These are phyloP conservation scores for Lecanosticta acicola DNA, from an alignment of 2,329 filamentous ascomycete species.

Conservation along the genomic window DNA sequence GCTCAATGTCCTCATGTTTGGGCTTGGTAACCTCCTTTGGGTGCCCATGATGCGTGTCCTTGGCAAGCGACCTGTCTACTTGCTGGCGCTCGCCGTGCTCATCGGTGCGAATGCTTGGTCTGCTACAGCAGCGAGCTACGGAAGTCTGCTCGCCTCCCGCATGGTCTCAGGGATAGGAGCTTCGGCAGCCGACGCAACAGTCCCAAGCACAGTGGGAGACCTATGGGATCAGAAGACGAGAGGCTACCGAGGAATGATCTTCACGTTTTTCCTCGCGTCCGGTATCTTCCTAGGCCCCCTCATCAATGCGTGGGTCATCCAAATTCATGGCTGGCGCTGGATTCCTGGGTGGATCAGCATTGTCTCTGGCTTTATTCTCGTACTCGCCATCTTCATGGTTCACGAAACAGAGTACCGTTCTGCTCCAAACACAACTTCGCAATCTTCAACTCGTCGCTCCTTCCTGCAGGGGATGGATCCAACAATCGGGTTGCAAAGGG, in stretches of 20 bases:
- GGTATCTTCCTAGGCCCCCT: slow-evolving; percentile 37
- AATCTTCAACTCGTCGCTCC: slow-evolving; percentile 6
- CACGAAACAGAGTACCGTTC: slow-evolving; percentile 26
- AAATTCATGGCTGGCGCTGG: slow-evolving; percentile 26
- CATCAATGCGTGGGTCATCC: slow-evolving; percentile 29
- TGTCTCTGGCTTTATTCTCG: slow-evolving; percentile 22
- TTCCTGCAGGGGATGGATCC: slow-evolving; percentile 18
- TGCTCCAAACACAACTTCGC: background rate
- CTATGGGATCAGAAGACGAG: slow-evolving; percentile 34
- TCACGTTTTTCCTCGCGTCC: slow-evolving; percentile 33
- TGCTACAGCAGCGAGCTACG: slow-evolving; percentile 22
- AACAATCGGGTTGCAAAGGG: slow-evolving; percentile 14
- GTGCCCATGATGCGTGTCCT: slow-evolving; percentile 29
- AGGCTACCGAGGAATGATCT: slow-evolving; percentile 37
- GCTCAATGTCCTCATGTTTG: slow-evolving; percentile 30
- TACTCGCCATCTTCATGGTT: slow-evolving; percentile 23
- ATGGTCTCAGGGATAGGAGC: slow-evolving; percentile 27
- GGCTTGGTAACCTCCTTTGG: slow-evolving; percentile 31
- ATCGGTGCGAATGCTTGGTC: slow-evolving; percentile 36
- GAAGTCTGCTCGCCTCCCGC: slow-evolving; percentile 23
- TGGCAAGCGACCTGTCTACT: slow-evolving; percentile 37
- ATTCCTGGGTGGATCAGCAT: slow-evolving; percentile 27
- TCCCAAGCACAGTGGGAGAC: slow-evolving; percentile 34
- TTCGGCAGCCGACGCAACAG: slow-evolving; percentile 34
- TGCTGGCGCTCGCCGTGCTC: slow-evolving; percentile 32